Conservation (phyloP, 768 basidiomycete genomes). For the Russula vinacea region DNA sequence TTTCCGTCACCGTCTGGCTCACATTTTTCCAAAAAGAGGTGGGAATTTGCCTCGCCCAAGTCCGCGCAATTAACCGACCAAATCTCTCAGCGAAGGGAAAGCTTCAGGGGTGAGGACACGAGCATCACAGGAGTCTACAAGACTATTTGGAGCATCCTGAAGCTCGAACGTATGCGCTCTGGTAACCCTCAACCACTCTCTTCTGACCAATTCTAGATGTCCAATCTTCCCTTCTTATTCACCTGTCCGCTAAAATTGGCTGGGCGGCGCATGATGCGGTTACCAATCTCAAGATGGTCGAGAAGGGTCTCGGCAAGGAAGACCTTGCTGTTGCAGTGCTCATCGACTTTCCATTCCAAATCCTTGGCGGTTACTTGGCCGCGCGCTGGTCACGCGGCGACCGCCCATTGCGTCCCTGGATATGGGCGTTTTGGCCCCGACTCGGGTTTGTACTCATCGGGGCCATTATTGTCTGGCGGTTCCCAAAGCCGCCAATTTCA, state of each 20-base stretch:
- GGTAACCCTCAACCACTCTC: slow-evolving; percentile 4
- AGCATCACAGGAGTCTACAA: slow-evolving; percentile 87
- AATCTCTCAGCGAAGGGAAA: slow-evolving; percentile 62
- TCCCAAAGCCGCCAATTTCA: slow-evolving; percentile 74
- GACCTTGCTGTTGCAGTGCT: slow-evolving; percentile 94
- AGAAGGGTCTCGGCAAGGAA: slow-evolving; percentile 93
- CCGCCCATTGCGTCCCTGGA: slow-evolving; percentile 79
- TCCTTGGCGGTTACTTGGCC: slow-evolving; percentile 89
- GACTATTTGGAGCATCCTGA: slow-evolving; percentile 92
- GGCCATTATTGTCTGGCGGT: slow-evolving; percentile 76
- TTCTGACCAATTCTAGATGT: slow-evolving; percentile 57
- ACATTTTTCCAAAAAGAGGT: slow-evolving; percentile 88
- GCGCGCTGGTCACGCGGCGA: slow-evolving; percentile 87
- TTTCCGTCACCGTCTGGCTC: slow-evolving; percentile 84
- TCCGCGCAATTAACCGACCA: neutral
- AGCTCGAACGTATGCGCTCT: slow-evolving; percentile 71
- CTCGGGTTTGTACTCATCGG: slow-evolving; percentile 68
- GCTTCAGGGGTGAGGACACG: slow-evolving; percentile 75
- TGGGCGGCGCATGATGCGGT: slow-evolving; percentile 93
- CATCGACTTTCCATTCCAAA: slow-evolving; percentile 97
- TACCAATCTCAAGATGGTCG: slow-evolving; percentile 89
- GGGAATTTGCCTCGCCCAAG: slow-evolving; percentile 27
- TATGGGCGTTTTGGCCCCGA: slow-evolving; percentile 87
- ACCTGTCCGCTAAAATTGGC: slow-evolving; percentile 90
- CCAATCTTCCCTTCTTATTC: slow-evolving; percentile 79